A percentile compares a stretch with the other conserved stretches of the same genome.
Conservation (phyloP, 768 basidiomycete genomes). For the Tylopilus subfusipes region DNA sequence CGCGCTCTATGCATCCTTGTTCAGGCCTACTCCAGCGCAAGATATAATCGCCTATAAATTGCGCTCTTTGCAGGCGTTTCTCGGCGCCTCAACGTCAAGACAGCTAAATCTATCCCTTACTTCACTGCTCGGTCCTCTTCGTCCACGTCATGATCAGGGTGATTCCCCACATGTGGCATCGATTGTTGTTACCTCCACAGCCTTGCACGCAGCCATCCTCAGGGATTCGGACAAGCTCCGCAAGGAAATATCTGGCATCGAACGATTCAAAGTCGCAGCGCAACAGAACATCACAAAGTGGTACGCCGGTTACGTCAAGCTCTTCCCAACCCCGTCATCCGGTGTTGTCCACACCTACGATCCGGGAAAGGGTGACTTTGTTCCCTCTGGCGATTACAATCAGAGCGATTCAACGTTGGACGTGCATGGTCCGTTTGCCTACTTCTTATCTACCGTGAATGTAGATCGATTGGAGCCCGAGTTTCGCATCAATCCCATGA, state of each 20-base stretch:
- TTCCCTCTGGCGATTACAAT: conserved; percentile 37
- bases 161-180: conserved; percentile 41
- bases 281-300: conserved; percentile 67
- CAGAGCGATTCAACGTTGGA: conserved; percentile 38
- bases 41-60: conserved; percentile 42
- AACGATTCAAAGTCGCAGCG: conserved; percentile 87
- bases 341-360: conserved; percentile 60
- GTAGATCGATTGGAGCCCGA: conserved; percentile 82
- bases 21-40: conserved; percentile 42
- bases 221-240: conserved; percentile 78
- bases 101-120: conserved; percentile 57
- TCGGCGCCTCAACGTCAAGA: conserved; percentile 35
- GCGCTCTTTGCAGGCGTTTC: conserved; percentile 52
- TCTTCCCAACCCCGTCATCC: conserved; percentile 45
- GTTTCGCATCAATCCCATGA: conserved; percentile 74
- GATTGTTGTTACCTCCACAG: conserved; percentile 83
- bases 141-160: conserved; percentile 11
- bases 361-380: conserved; percentile 44
- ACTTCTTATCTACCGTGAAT: conserved; percentile 80
- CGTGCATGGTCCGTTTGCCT: conserved; percentile 76
- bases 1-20: conserved; percentile 79
- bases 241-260: conserved; percentile 64
- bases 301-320: conserved; percentile 57
- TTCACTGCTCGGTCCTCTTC: conserved; percentile 36
- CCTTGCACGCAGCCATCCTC: conserved; percentile 82